Conservation (phyloP, 768 basidiomycete genomes). For the Pleurotus djamor region DNA sequence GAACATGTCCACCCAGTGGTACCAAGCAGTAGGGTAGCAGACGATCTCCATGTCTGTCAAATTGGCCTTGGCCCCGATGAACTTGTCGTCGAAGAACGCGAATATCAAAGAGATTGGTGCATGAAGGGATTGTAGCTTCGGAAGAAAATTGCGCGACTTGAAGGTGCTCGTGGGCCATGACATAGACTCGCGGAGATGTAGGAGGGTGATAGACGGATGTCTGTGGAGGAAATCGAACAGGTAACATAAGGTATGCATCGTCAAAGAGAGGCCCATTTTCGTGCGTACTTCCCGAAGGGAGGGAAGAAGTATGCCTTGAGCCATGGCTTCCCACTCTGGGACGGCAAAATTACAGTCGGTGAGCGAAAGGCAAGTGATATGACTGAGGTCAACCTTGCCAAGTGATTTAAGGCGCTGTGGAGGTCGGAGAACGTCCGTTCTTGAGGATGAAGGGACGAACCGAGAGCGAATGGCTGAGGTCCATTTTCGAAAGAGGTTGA, state of each 20-base stretch:
- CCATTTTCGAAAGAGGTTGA: no score
- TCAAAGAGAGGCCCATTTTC: slow-evolving; percentile 10
- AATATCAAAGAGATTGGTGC: neutral
- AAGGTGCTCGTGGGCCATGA: slow-evolving; percentile 2
- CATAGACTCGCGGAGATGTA: slow-evolving; percentile 10
- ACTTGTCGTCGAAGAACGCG: neutral
- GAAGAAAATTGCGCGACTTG: slow-evolving; percentile 11
- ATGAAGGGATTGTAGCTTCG: slow-evolving; percentile 14
- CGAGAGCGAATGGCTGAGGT: no score
- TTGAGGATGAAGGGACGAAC: neutral
- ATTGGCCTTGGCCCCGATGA: neutral
- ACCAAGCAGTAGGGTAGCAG: neutral
- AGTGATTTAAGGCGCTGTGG: neutral
- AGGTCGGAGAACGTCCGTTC: neutral
- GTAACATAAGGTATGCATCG: slow-evolving; percentile 10
- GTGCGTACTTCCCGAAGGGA: slow-evolving; percentile 15
- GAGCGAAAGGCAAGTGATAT: neutral
- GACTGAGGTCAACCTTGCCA: neutral
- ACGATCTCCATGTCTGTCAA: neutral
- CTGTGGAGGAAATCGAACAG: slow-evolving; percentile 20
- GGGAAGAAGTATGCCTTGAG: slow-evolving; percentile 14
- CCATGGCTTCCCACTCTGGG: neutral
- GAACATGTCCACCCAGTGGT: neutral
- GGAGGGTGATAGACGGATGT: slow-evolving; percentile 17
- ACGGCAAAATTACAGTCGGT: neutral